These are phyloP conservation scores for Phytophthora citrophthora DNA, from an alignment of 352 stramenopile species.

Conservation along the genomic window DNA sequence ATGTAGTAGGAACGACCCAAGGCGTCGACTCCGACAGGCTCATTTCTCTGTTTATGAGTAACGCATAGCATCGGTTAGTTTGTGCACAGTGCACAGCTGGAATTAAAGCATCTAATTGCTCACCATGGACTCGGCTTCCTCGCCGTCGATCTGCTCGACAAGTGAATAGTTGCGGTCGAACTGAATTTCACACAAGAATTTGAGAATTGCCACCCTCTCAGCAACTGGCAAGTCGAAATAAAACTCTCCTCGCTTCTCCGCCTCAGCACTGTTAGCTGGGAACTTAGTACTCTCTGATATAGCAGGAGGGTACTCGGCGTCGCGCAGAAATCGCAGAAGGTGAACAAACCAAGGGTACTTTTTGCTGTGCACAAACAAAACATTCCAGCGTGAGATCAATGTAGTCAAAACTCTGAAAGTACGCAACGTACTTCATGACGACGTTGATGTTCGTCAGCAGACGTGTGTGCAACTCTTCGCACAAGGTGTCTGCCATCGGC, in stretches of 20 bases:
- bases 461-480: constrained; percentile 54
- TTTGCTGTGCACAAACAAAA: constrained; percentile 19
- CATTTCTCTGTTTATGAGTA: constrained; percentile 48
- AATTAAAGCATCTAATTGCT: not conserved
- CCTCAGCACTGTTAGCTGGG: constrained; percentile 23
- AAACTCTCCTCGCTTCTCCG: constrained; percentile 35
- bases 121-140: constrained; percentile 59
- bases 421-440: constrained; percentile 48
- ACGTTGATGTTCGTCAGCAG: constrained; percentile 58
- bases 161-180: constrained; percentile 72
- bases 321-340: constrained; percentile 53
- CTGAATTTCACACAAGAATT: constrained; percentile 67
- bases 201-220: constrained; percentile 58
- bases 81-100: not conserved
- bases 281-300: constrained; percentile 20
- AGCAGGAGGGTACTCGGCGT: constrained; percentile 36
- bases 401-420: not conserved
- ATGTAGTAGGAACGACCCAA: constrained; percentile 59
- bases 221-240: constrained; percentile 54
- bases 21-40: constrained; percentile 52
- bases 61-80: not conserved
- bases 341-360: constrained; percentile 56
- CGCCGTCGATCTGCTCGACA: constrained; percentile 58
- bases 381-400: too few relatives aligned
- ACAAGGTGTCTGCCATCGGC: constrained; percentile 39